Conservation (phyloP, 2,329 filamentous ascomycete species). For the Dactylellina sp. region DNA sequence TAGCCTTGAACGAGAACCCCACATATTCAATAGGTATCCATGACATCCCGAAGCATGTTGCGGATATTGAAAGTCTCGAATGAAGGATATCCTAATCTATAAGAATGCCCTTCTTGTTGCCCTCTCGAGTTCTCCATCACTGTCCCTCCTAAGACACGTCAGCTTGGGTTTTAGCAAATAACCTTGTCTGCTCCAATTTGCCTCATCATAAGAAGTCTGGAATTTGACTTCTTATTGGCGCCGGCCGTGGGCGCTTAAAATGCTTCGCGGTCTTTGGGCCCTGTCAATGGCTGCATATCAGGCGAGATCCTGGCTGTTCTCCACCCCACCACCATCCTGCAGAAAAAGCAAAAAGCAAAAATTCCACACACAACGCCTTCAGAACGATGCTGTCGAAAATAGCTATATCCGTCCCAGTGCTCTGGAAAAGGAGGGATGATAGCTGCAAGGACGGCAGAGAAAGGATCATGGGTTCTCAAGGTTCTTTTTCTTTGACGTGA, state of each 20-base stretch:
- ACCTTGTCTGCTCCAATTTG: conserved; percentile 48
- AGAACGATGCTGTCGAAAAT: conserved; percentile 52
- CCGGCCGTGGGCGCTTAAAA: conserved; percentile 56
- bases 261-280: conserved; percentile 48
- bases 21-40: not conserved
- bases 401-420: conserved; percentile 42
- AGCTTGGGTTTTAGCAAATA: conserved; percentile 49
- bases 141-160: conserved; percentile 51
- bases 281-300: conserved; percentile 43
- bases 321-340: conserved; percentile 23
- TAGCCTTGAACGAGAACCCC: not conserved
- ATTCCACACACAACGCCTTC: conserved; percentile 43
- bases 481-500: conserved; percentile 3
- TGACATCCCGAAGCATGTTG: not conserved
- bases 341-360: conserved; percentile 52
- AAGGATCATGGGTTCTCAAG: conserved; percentile 38
- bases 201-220: conserved; percentile 46
- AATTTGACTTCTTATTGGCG: conserved; percentile 56
- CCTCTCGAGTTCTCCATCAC: conserved; percentile 42
- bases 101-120: conserved; percentile 14
- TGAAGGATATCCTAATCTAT: conserved; percentile 36
- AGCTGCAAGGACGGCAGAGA: conserved; percentile 50
- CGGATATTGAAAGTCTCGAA: conserved; percentile 23
- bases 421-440: conserved; percentile 34
- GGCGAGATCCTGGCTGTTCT: conserved; percentile 51